A percentile compares a stretch with the other conserved stretches of the same genome.
These are phyloP conservation scores for Anastatica hierochuntica DNA, from an alignment of 345 rosid species.

Conservation along the genomic window DNA sequence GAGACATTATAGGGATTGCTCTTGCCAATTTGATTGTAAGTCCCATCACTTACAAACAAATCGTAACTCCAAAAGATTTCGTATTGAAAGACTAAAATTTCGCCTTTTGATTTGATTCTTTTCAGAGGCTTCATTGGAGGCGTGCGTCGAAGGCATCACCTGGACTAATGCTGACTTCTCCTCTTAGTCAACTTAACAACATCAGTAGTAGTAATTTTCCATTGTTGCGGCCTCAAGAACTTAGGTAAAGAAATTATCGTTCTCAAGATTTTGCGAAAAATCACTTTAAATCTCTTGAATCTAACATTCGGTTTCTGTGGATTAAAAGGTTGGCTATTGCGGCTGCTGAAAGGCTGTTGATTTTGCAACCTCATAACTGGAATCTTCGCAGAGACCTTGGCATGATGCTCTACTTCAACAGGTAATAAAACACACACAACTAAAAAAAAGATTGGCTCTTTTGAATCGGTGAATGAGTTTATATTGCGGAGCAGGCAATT, in stretches of 20 bases:
- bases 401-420: slow-evolving; percentile 75
- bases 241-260: slow-evolving; percentile 43
- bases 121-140: slow-evolving; percentile 90
- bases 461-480: neutral
- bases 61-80: slow-evolving; percentile 1
- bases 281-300: neutral
- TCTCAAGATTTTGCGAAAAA: neutral
- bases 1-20: slow-evolving; percentile 87
- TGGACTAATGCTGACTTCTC: slow-evolving; percentile 88
- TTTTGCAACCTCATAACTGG: slow-evolving; percentile 86
- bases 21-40: slow-evolving; percentile 91
- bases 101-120: neutral
- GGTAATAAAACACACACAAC: slow-evolving; percentile 24
- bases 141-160: slow-evolving; percentile 69
- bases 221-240: slow-evolving; percentile 65
- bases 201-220: slow-evolving; percentile 33
- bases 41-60: neutral
- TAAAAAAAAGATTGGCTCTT: neutral
- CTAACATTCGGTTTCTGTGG: slow-evolving; percentile 7
- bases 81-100: neutral
- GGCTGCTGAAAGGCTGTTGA: slow-evolving; percentile 82
- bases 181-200: slow-evolving; percentile 50
- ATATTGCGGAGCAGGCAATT: slow-evolving; percentile 36
- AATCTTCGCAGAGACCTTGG: slow-evolving; percentile 78
- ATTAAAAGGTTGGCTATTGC: slow-evolving; percentile 59